Evolutionary conservation across 2,329 filamentous ascomycete species (phyloP).

Genomic region (Talaromyces amestolkiae): DNA sequence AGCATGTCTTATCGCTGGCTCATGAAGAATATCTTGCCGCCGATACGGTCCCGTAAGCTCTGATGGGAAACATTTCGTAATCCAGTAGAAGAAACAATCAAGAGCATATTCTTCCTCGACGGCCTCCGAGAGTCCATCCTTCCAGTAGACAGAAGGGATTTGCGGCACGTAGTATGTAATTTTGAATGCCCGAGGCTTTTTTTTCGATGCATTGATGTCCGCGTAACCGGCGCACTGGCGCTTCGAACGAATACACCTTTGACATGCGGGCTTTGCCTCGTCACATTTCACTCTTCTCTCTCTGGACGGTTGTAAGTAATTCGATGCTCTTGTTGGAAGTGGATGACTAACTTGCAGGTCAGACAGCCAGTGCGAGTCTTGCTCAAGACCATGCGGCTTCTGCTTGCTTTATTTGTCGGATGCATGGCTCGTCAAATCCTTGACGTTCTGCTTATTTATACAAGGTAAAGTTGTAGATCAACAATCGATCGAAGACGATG

Average conservation of each 20-base stretch:
- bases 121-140: not conserved
- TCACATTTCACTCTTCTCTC: conserved; percentile 16
- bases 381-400: conserved; percentile 12
- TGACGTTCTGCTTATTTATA: not conserved
- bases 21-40: conserved; percentile 10
- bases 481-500: not conserved
- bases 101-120: conserved; percentile 12
- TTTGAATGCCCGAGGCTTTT: conserved; percentile 3
- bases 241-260: conserved; percentile 12
- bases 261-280: conserved; percentile 12
- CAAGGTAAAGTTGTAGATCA: not conserved
- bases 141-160: not conserved
- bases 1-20: conserved; percentile 15
- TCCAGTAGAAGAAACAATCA: conserved; percentile 16
- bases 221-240: conserved; percentile 13
- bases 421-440: not conserved
- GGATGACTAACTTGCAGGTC: conserved; percentile 17
- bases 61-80: conserved; percentile 8
- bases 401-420: not conserved
- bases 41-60: conserved; percentile 9
- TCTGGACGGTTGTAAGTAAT: not conserved
- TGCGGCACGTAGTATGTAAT: conserved; percentile 16
- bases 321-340: not conserved
- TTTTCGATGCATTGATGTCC: not conserved
- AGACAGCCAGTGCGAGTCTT: conserved; percentile 11